Evolutionary conservation across 768 basidiomycete genomes (phyloP).

Genomic region (Hebeloma cylindrosporum): DNA sequence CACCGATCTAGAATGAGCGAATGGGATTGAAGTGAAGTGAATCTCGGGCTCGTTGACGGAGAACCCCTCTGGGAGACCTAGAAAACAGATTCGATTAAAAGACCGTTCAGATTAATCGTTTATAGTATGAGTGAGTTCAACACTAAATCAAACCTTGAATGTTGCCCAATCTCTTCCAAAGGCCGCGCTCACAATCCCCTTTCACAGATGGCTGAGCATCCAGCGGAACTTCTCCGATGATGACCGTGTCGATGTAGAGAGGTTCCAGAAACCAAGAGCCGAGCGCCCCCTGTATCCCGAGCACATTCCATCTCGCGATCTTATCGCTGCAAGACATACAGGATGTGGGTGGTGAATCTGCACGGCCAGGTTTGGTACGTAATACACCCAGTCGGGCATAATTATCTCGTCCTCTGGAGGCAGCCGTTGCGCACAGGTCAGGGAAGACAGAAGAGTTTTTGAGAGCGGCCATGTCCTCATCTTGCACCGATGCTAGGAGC

Average conservation of each 20-base stretch:
- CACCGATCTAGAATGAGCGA: slow-evolving; percentile 53
- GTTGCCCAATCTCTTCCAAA: slow-evolving; percentile 55
- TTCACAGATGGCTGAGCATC: slow-evolving; percentile 39
- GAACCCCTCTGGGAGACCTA: slow-evolving; percentile 52
- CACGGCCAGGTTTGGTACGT: slow-evolving; percentile 92
- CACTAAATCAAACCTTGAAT: slow-evolving; percentile 36
- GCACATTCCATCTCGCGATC: slow-evolving; percentile 80
- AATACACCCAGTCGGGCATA: slow-evolving; percentile 75
- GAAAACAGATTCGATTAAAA: neutral
- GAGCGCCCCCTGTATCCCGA: slow-evolving; percentile 87
- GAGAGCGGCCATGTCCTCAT: slow-evolving; percentile 65
- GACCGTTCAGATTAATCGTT: neutral
- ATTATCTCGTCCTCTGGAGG: slow-evolving; percentile 77
- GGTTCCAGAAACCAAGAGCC: slow-evolving; percentile 55
- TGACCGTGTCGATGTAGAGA: slow-evolving; percentile 61
- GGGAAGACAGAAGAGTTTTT: slow-evolving; percentile 51
- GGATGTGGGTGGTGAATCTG: slow-evolving; percentile 79
- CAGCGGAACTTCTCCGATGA: slow-evolving; percentile 70
- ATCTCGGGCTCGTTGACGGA: slow-evolving; percentile 50
- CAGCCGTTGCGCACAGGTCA: slow-evolving; percentile 33
- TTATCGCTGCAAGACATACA: slow-evolving; percentile 97
- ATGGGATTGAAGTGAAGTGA: slow-evolving; percentile 57
- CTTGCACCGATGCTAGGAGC: slow-evolving; percentile 72
- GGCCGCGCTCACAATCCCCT: slow-evolving; percentile 68
- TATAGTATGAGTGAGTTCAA: neutral